Percentiles rank a stretch among this genome's conserved stretches.
Evolutionary conservation across 164 flowering plant species (phyloP).

Genomic region (Brasenia schreberi): DNA sequence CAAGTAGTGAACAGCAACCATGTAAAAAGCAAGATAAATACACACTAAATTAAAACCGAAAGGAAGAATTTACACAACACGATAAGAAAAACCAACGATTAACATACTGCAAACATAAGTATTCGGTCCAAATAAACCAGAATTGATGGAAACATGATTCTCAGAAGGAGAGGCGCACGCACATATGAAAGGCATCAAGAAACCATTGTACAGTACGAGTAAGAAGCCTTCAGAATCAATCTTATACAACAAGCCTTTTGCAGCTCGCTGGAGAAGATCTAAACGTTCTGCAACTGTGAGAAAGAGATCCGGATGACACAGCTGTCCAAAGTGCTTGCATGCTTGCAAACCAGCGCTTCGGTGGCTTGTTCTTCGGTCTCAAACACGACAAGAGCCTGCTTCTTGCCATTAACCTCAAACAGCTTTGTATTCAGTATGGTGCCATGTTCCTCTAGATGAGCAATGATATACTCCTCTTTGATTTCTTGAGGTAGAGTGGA

Average conservation of each 20-base stretch:
- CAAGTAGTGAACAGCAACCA: too few species aligned
- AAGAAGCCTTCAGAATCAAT: conserved; percentile 1
- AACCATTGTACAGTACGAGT: not conserved
- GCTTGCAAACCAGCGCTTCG: conserved; percentile 96
- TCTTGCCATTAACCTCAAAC: conserved; percentile 92
- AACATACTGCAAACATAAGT: not conserved
- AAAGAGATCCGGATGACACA: conserved; percentile 79
- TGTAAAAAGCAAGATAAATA: too few species aligned
- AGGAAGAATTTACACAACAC: too few species aligned
- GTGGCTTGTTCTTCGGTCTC: conserved; percentile 95
- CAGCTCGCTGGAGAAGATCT: conserved; percentile 4
- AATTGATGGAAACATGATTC: not conserved
- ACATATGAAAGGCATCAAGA: not conserved
- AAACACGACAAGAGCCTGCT: conserved; percentile 79
- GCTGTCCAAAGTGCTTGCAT: conserved; percentile 63
- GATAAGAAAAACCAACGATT: too few species aligned
- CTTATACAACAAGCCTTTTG: not conserved
- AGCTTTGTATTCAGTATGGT: conserved; percentile 58
- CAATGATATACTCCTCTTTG: conserved; percentile 69
- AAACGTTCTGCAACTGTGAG: conserved; percentile 79
- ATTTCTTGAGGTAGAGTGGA: conserved; percentile 78
- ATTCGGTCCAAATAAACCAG: not conserved
- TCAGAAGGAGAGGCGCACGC: not conserved
- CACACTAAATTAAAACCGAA: too few species aligned
- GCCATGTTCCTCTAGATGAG: conserved; percentile 88